phyloP scores from a whole-genome alignment of 164 flowering plant species.

The Platanus orientalis region DNA sequence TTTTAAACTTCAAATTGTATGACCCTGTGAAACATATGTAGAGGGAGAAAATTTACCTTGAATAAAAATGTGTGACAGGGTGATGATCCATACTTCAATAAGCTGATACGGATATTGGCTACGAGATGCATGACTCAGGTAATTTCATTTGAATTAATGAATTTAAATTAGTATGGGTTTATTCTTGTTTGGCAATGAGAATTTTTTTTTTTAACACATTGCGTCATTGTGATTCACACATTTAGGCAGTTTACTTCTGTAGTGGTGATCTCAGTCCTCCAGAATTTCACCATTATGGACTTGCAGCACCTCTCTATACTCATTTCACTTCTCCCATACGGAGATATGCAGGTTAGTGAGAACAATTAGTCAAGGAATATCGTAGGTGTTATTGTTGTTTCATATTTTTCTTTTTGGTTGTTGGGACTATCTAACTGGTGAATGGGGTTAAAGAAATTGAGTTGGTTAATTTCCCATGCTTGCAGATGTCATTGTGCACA shows the following conservation, averaged over 20 bases:
- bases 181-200: not conserved
- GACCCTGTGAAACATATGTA: too few species aligned
- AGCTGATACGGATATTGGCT: conserved; percentile 86
- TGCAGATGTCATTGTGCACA: conserved; percentile 95
- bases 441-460: not conserved
- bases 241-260: conserved; percentile 95
- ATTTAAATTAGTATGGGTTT: not conserved
- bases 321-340: conserved; percentile 98
- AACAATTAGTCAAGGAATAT: not conserved
- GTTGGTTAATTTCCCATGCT: conserved; percentile 4
- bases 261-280: conserved; percentile 96
- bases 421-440: not conserved
- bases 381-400: not conserved
- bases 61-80: conserved; percentile 38
- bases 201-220: conserved; percentile 7
- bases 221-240: conserved; percentile 9
- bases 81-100: conserved; percentile 95
- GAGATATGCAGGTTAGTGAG: conserved; percentile 80
- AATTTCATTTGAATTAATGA: conserved; percentile 3
- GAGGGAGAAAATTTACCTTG: not conserved
- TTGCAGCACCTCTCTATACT: conserved; percentile 88
- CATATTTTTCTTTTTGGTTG: not conserved
- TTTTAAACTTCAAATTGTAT: too few species aligned
- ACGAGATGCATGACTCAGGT: conserved; percentile 99
- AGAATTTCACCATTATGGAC: conserved; percentile 91